Base-by-base conservation (phyloP, 441 rosid species). In the Pelargonium australe region DNA sequence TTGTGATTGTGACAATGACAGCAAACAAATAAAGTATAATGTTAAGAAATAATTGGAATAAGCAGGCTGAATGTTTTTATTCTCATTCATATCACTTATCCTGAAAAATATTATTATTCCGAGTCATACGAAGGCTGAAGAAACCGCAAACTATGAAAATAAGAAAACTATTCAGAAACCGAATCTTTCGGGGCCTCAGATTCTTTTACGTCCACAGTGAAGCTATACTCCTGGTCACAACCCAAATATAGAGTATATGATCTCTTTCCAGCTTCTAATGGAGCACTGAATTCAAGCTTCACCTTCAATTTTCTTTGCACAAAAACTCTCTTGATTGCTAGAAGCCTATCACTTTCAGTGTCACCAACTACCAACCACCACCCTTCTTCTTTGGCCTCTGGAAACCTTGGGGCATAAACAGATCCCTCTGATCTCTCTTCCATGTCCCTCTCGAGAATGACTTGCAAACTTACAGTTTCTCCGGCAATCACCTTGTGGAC, bases 351-450 rank as follows among this genome's bases (percentile, higher is more conserved):
- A 62, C 82, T 87, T 82, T 82, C 85, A 5, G 88, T 83, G 75
- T 94, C 96, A 1, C 99, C 99, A 2, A 94, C 84, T 12, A 91
- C 96, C 5, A 91, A 92, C 97, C 99, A 92, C 97, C 99, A 95
- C 13, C 97, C 99, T 84, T 95, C 99, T 74, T 95, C 96, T 78
- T 92, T 92, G 65, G 88, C 80, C 81, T 86, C 89, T 0, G 97
- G 95, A 64, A 82, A 92, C 83, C 89, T 84, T 1, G 81, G 77
- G 63, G 92, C 84, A 71, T 92, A 90, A 10, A 92, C 97, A 0
- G 91, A 72, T 28, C 94, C 96, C 80, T 90, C 97, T 14, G 91
- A 76, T 80, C 85, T 83, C 69, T 90, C 96, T 79, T 91, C 94
- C 40, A 92, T 73, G 71, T 92, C 97, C 76, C 97, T 74, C 75